phyloP scores from a whole-genome alignment of 106 monocot genomes.

The Phalaenopsis equestris region DNA sequence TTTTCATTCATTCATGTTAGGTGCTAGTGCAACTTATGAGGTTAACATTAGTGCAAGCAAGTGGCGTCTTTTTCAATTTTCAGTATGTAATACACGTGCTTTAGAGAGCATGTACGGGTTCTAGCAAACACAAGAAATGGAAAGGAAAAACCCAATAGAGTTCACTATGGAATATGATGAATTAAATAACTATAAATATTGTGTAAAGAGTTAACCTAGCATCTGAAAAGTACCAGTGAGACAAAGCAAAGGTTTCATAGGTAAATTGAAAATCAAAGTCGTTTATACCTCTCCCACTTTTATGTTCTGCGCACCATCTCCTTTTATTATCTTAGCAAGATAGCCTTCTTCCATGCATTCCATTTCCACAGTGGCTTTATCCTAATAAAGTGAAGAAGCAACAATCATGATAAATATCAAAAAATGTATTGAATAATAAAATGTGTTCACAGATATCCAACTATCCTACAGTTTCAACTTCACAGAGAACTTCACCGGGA shows the following conservation, averaged over 20 bases:
- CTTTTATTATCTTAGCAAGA: slow-evolving; percentile 84
- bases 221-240: not conserved
- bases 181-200: not conserved
- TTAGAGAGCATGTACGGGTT: not conserved
- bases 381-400: slow-evolving; percentile 32
- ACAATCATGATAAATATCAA: slow-evolving; percentile 5
- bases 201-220: not conserved
- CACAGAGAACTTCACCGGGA: slow-evolving; percentile 95
- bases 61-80: not conserved
- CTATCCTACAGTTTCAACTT: slow-evolving; percentile 89
- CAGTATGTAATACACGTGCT: not conserved
- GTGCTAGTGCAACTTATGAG: not conserved
- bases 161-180: not conserved
- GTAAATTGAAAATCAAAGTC: not conserved
- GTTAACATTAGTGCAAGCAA: not conserved
- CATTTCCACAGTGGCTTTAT: slow-evolving; percentile 98
- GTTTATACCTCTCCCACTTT: slow-evolving; percentile 91
- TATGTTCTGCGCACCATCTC: slow-evolving; percentile 83
- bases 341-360: slow-evolving; percentile 99
- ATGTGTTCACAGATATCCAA: slow-evolving; percentile 5
- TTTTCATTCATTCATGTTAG: not conserved
- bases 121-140: too few species aligned
- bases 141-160: too few species aligned
- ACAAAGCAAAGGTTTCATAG: not conserved
- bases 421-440: not conserved